Percentiles rank a stretch among this genome's conserved stretches.
Evolutionary conservation across 345 rosid species (phyloP).

Genomic region (Dipteronia dyeriana): DNA sequence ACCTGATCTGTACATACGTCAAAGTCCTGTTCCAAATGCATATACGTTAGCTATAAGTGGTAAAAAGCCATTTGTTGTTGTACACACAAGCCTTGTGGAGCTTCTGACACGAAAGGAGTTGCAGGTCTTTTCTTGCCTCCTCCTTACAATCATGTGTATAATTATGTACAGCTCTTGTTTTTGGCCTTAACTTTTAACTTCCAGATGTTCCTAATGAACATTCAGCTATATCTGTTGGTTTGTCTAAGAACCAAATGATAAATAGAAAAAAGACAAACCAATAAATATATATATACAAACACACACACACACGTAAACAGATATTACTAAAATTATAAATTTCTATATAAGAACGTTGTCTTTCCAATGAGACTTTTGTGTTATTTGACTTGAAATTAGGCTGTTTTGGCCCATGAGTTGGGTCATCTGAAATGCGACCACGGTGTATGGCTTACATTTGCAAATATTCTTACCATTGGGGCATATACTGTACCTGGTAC

Average conservation of each 20-base stretch:
- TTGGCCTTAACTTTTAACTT: not conserved
- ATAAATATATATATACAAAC: too few species aligned
- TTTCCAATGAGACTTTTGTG: slow-evolving; percentile 17
- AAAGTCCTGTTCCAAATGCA: slow-evolving; percentile 93
- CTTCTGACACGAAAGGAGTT: slow-evolving; percentile 78
- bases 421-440: slow-evolving; percentile 98
- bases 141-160: slow-evolving; percentile 8
- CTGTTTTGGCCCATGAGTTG: slow-evolving; percentile 94
- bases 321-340: not conserved
- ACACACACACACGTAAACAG: too few species aligned
- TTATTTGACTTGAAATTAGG: slow-evolving; percentile 43
- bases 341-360: not conserved
- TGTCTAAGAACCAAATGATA: too few species aligned
- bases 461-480: slow-evolving; percentile 88
- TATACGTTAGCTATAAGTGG: slow-evolving; percentile 88
- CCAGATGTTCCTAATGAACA: not conserved
- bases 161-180: not conserved
- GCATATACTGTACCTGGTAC: slow-evolving; percentile 93
- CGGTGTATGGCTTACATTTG: slow-evolving; percentile 97
- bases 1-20: slow-evolving; percentile 91
- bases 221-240: not conserved
- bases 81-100: slow-evolving; percentile 92
- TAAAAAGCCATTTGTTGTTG: slow-evolving; percentile 87
- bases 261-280: too few species aligned
- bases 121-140: slow-evolving; percentile 58